phyloP scores from a whole-genome alignment of 371 early-diverging fungal species.

The Mucor velutinosus region DNA sequence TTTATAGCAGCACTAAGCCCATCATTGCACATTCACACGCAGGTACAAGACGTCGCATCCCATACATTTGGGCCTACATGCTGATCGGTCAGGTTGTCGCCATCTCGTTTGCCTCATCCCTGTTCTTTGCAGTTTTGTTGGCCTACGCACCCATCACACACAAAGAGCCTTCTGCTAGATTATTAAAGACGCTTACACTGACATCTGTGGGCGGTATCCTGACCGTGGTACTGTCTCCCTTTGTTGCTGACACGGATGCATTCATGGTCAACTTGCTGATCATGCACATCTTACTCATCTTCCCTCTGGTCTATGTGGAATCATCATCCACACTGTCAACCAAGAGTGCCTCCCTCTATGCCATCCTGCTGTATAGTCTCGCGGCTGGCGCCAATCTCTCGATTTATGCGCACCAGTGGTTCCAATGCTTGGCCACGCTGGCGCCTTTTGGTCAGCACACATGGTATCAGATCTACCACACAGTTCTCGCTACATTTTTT shows the following conservation, averaged over 20 bases:
- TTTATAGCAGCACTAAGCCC: too few relatives aligned
- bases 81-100: slow-evolving; percentile 46
- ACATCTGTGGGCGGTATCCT: slow-evolving; percentile 22
- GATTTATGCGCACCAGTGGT: slow-evolving; percentile 31
- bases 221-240: slow-evolving; percentile 34
- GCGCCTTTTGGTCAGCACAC: background rate
- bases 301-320: slow-evolving; percentile 20
- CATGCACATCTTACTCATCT: slow-evolving; percentile 36
- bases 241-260: slow-evolving; percentile 14
- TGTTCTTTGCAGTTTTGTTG: slow-evolving; percentile 42
- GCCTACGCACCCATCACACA: background rate
- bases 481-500: slow-evolving; percentile 26
- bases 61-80: slow-evolving; percentile 46
- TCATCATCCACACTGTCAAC: background rate
- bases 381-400: slow-evolving; percentile 38
- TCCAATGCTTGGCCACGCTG: slow-evolving; percentile 7
- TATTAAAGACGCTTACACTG: background rate
- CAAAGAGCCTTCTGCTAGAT: background rate
- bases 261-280: slow-evolving; percentile 39
- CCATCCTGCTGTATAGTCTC: slow-evolving; percentile 24
- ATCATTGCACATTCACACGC: background rate
- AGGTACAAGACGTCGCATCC: slow-evolving; percentile 40
- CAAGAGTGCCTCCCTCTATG: background rate
- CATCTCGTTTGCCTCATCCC: slow-evolving; percentile 35
- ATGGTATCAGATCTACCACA: background rate